Percentiles rank a stretch among this genome's conserved stretches.
Evolutionary conservation across 306 rosid species (phyloP).

Genomic region (Dryas alaskensis): DNA sequence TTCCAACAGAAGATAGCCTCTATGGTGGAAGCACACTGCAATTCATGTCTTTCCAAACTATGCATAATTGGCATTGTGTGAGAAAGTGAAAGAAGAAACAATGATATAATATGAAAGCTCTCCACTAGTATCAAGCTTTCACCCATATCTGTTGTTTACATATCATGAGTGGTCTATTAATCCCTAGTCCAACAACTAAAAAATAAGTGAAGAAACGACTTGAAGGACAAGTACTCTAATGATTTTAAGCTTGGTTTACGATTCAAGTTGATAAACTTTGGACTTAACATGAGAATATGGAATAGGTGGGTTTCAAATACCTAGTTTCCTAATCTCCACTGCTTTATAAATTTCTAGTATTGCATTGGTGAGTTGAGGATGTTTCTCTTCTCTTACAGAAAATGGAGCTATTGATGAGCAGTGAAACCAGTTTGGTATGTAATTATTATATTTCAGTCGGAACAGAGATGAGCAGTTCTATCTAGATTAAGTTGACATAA

Average conservation of each 20-base stretch:
- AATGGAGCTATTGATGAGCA: not conserved
- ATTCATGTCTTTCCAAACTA: too few species aligned
- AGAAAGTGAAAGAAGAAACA: too few species aligned
- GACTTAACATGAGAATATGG: not conserved
- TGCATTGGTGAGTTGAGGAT: not conserved
- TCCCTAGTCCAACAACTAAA: too few species aligned
- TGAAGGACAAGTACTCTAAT: not conserved
- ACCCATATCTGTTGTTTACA: too few species aligned
- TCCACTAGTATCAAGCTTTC: too few species aligned
- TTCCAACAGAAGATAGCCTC: too few species aligned
- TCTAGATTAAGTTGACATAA: not conserved
- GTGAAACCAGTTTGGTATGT: too few species aligned
- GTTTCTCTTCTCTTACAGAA: not conserved
- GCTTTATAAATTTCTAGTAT: not conserved
- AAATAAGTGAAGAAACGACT: too few species aligned
- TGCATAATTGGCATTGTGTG: too few species aligned
- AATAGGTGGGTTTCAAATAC: not conserved
- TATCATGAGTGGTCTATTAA: too few species aligned
- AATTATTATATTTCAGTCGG: not conserved
- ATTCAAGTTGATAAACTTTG: not conserved
- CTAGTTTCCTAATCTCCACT: not conserved
- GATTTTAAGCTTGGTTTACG: not conserved
- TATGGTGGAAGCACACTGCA: too few species aligned
- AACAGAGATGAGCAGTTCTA: not conserved
- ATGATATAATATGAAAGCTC: too few species aligned